Conservation (phyloP, 2,329 filamentous ascomycete species). For the Torrubiellomyces zombiae region DNA sequence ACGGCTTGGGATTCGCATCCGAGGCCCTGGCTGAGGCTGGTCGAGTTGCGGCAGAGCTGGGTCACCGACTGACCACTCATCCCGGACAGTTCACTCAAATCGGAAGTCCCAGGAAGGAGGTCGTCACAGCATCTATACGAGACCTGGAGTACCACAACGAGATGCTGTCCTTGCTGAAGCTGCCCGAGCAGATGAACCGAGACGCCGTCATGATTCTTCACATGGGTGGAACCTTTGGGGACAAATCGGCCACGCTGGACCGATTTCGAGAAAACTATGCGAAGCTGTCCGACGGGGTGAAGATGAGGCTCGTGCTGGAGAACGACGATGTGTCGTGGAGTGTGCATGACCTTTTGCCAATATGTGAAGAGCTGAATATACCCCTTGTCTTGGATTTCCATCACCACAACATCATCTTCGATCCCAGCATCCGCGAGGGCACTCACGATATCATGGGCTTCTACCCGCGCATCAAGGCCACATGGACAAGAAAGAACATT, state of each 20-base stretch:
- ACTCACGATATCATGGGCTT: conserved; percentile 63
- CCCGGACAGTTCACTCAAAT: conserved; percentile 89
- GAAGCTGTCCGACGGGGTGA: conserved; percentile 49
- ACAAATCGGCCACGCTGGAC: conserved; percentile 62
- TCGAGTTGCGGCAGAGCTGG: conserved; percentile 56
- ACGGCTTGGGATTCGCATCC: conserved; percentile 69
- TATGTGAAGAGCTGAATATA: conserved; percentile 90
- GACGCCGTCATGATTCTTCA: conserved; percentile 93
- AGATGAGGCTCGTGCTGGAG: conserved; percentile 70
- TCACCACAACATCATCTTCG: conserved; percentile 89
- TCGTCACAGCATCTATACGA: conserved; percentile 59
- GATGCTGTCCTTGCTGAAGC: conserved; percentile 56
- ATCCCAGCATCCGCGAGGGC: conserved; percentile 59
- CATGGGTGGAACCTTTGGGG: conserved; percentile 80
- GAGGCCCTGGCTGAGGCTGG: conserved; percentile 63
- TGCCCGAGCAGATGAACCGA: conserved; percentile 62
- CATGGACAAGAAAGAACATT: conserved; percentile 72
- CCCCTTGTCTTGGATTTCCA: conserved; percentile 86
- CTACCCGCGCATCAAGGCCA: conserved; percentile 62
- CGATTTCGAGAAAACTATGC: conserved; percentile 65
- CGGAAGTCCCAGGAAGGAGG: conserved; percentile 62
- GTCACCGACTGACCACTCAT: conserved; percentile 77
- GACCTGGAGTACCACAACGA: conserved; percentile 84
- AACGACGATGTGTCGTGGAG: conserved; percentile 90
- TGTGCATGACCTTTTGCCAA: conserved; percentile 77